Evolutionary conservation across 805 yeast genomes (phyloP).

Genomic region (Blastobotrys parvus): DNA sequence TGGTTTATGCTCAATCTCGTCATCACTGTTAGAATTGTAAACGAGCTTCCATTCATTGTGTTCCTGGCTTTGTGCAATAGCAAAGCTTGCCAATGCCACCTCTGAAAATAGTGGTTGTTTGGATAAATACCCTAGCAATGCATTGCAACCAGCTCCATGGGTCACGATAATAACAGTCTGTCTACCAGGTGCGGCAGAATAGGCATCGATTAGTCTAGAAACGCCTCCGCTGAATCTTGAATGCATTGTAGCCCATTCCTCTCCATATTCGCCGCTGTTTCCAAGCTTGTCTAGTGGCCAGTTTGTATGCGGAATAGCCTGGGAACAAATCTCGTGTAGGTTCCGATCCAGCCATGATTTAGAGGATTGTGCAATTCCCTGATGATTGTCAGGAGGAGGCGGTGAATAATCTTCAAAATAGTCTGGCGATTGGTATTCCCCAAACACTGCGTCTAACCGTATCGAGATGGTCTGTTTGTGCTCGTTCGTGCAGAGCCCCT

Average conservation of each 20-base stretch:
- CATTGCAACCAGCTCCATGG: conserved; percentile 34
- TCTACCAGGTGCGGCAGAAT: conserved; percentile 9
- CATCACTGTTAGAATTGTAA: background rate
- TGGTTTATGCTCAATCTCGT: background rate
- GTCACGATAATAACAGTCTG: conserved; percentile 21
- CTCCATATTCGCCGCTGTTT: conserved; percentile 29
- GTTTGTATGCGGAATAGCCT: conserved; percentile 8
- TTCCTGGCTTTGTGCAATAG: conserved; percentile 3
- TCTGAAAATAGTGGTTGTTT: conserved; percentile 26
- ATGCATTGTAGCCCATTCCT: conserved; percentile 31
- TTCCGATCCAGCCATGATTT: conserved; percentile 1
- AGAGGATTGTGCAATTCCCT: conserved; percentile 21
- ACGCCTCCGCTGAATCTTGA: conserved; percentile 24
- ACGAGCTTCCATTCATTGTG: background rate
- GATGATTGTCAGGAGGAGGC: conserved; percentile 31
- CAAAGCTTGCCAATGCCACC: conserved; percentile 22
- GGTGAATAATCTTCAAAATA: conserved; percentile 28
- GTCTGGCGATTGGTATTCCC: conserved; percentile 34
- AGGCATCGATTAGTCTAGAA: conserved; percentile 18
- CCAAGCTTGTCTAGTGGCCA: conserved; percentile 24
- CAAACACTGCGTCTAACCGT: conserved; percentile 27
- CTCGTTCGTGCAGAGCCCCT: conserved; percentile 7
- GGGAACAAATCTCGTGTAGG: conserved; percentile 6
- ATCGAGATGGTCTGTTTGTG: conserved; percentile 5
- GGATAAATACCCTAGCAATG: conserved; percentile 27